Evolutionary conservation across 2,329 filamentous ascomycete genomes (phyloP).

Genomic region (Ceratocystis lukuohia): DNA sequence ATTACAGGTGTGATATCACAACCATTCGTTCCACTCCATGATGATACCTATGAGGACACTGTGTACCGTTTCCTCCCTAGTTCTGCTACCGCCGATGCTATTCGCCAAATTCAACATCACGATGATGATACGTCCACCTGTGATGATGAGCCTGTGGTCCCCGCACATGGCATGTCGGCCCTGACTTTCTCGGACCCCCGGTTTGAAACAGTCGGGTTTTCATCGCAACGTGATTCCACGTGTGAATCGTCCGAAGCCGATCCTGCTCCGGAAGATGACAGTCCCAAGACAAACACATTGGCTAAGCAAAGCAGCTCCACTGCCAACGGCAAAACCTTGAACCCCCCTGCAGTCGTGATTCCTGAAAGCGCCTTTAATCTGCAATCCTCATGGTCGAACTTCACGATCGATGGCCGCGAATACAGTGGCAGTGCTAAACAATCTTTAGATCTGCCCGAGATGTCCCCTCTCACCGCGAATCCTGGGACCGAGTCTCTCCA

Average conservation of each 20-base stretch:
- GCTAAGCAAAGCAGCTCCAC: conserved; percentile 23
- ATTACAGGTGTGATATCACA: conserved; percentile 11
- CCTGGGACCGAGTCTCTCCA: neutral
- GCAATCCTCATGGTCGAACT: conserved; percentile 48
- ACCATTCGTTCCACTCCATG: conserved; percentile 9
- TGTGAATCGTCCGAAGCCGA: conserved; percentile 31
- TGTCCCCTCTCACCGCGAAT: conserved; percentile 20
- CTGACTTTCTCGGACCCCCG: conserved; percentile 4
- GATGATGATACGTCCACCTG: conserved; percentile 27
- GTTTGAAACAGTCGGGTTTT: conserved; percentile 19
- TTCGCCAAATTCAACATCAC: conserved; percentile 23
- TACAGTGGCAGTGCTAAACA: conserved; percentile 14
- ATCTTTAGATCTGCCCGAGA: conserved; percentile 13
- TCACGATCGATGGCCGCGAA: conserved; percentile 42
- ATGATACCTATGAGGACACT: conserved; percentile 26
- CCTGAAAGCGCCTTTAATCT: conserved; percentile 39
- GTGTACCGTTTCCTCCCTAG: conserved; percentile 30
- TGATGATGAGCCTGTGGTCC: conserved; percentile 23
- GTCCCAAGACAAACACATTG: neutral
- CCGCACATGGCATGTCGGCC: conserved; percentile 18
- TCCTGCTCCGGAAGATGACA: conserved; percentile 22
- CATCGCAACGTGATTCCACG: conserved; percentile 29
- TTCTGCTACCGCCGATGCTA: conserved; percentile 22
- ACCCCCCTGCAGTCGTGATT: conserved; percentile 34
- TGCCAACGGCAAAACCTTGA: conserved; percentile 34